A percentile compares a stretch with the other conserved stretches of the same genome.
Conservation (phyloP, 805 yeast genomes). For the Cyberlindnera samutprakarnensis region DNA sequence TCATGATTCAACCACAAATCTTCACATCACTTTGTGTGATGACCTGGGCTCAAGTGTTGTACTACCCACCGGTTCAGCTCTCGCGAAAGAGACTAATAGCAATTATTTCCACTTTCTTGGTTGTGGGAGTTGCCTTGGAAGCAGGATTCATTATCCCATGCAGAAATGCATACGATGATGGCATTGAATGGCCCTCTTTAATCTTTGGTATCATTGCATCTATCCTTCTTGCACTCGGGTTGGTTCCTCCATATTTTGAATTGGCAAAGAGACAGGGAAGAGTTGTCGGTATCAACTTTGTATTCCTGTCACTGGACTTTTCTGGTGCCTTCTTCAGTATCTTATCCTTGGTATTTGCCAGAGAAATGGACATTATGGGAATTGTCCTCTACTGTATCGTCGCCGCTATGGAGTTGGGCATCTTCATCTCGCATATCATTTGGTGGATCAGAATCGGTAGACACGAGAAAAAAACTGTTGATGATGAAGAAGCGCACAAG, state of each 20-base stretch:
- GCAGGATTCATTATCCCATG: slow-evolving; percentile 67
- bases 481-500: too few species aligned
- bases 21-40: slow-evolving; percentile 64
- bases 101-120: slow-evolving; percentile 30
- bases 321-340: slow-evolving; percentile 78
- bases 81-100: slow-evolving; percentile 29
- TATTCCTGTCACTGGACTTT: slow-evolving; percentile 69
- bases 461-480: slow-evolving; percentile 2
- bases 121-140: slow-evolving; percentile 51
- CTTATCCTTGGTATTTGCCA: slow-evolving; percentile 51
- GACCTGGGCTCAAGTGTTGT: slow-evolving; percentile 61
- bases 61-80: slow-evolving; percentile 60
- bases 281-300: slow-evolving; percentile 84
- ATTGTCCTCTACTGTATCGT: slow-evolving; percentile 68
- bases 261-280: slow-evolving; percentile 70
- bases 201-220: slow-evolving; percentile 79
- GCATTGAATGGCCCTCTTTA: slow-evolving; percentile 65
- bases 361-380: slow-evolving; percentile 75
- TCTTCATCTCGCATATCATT: slow-evolving; percentile 57
- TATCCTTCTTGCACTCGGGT: slow-evolving; percentile 64
- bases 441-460: slow-evolving; percentile 52
- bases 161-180: slow-evolving; percentile 44
- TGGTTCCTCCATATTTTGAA: slow-evolving; percentile 86
- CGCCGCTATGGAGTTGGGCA: slow-evolving; percentile 69
- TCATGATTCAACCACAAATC: slow-evolving; percentile 82